These are phyloP conservation scores for Alloascoidea africana DNA, from an alignment of 805 yeast genomes.

Conservation along the genomic window DNA sequence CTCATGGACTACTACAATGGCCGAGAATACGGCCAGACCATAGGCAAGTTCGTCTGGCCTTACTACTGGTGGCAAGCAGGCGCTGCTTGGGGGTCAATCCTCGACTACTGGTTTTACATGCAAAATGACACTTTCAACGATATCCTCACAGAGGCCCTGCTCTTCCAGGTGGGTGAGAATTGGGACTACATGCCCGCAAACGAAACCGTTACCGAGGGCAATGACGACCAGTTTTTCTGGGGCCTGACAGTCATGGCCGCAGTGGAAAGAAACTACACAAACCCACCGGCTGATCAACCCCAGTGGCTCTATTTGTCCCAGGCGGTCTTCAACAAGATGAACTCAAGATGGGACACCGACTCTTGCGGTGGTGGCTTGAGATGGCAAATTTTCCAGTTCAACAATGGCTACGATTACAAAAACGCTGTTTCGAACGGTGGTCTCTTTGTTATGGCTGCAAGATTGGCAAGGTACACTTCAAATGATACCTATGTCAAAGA, in stretches of 20 bases:
- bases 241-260: slow-evolving; percentile 78
- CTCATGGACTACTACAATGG: slow-evolving; percentile 60
- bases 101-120: slow-evolving; percentile 64
- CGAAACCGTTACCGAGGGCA: slow-evolving; percentile 77
- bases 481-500: slow-evolving; percentile 61
- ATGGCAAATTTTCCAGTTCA: slow-evolving; percentile 89
- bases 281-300: slow-evolving; percentile 42
- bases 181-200: slow-evolving; percentile 65
- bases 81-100: slow-evolving; percentile 50
- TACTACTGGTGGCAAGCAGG: slow-evolving; percentile 96
- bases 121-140: slow-evolving; percentile 48
- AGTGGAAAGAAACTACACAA: slow-evolving; percentile 68
- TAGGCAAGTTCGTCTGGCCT: slow-evolving; percentile 80
- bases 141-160: slow-evolving; percentile 41
- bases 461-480: slow-evolving; percentile 64
- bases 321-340: slow-evolving; percentile 80
- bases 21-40: slow-evolving; percentile 47
- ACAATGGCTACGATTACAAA: slow-evolving; percentile 76
- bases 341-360: slow-evolving; percentile 55
- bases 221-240: slow-evolving; percentile 92
- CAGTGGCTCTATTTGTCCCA: slow-evolving; percentile 71
- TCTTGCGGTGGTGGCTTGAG: slow-evolving; percentile 67
- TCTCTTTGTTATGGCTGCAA: slow-evolving; percentile 65
- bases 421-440: slow-evolving; percentile 83
- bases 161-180: slow-evolving; percentile 49